Base-by-base conservation (phyloP, 1,284 basidiomycete species). In the Fomitopsis schrenkii region DNA sequence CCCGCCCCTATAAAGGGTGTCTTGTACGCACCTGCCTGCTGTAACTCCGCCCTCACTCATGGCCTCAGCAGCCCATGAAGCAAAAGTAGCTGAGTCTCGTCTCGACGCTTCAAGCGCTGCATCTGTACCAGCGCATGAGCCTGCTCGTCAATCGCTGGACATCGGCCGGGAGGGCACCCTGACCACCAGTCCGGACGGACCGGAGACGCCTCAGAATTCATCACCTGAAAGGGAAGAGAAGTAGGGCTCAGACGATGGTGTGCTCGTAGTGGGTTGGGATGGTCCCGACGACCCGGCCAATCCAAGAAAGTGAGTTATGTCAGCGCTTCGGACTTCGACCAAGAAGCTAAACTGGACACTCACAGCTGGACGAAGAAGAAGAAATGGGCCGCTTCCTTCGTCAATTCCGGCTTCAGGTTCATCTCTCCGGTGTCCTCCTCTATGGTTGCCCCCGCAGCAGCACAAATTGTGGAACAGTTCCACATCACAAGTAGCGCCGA, bases 381-480 rank as follows among this genome's bases (percentile, higher is more conserved):
- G 60, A 88, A 87, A 77, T 84, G 86, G 82, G 78, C 79, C 0
- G 83, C 85, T 0, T 85, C 85, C 0, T 53, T 80, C 28, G 76
- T 84, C 6, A 82, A 88, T 0, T 86, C 84, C 0, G 76, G 80
- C 0, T 85, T 84, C 68, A 85, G 83, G 0, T 85, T 87, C 65
- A 84, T 87, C 41, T 81, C 80, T 0, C 84, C 86, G 0, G 75
- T 87, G 1, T 80, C 86, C 0, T 86, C 85, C 0, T 82, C 86
- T 28, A 88, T 91, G 81, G 77, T 89, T 14, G 85, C 90, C 0
- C 88, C 89, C 0, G 86, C 87, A 0, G 75, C 79, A 0, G 64
- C 64, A 0, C 79, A 83, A 54, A 68, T 91, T 10, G 82, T 84
- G 3, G 60, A 68, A 22, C 74, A 85, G 15, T 84, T 88, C 64